Evolutionary conservation across 1,139 yeast genomes (phyloP), one percentile per base, ranked within the genome.

Genomic region (Lodderomyces pseudojiufengensis): DNA sequence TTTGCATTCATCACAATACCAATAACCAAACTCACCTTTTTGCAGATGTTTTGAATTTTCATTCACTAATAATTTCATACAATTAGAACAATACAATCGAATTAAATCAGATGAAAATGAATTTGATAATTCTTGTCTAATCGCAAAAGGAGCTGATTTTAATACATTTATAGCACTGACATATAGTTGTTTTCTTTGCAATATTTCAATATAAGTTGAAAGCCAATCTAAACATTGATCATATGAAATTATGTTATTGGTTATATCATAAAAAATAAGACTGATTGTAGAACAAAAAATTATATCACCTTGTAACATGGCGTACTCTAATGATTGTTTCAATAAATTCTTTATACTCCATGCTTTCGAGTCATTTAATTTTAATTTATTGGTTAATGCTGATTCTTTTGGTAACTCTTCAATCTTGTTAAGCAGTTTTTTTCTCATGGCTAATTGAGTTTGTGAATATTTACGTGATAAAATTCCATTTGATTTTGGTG

Each of bases 1-100:
- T 3, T 68, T 63, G 55, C 97, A 90, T 29, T 69, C 70, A 36
- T 80, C 87, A 61, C 97, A 90, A 54, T 80, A 85, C 95, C 96
- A 88, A 48, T 73, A 81, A 0, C 94, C 95, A 48, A 75, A 71
- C 11, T 61, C 48, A 8, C 32, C 48, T 46, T 47, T 57, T 12
- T 36, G 26, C 27, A 56, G 61, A 24, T 57, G 63, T 50, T 77
- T 80, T 11, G 80, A 66, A 9, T 57, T 55, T 45, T 84, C 94
- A 52, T 86, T 87, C 4, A 77, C 60, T 11, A 88, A 61, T 5
- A 86, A 66, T 35, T 74, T 68, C 27, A 70, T 66, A 56, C 97
- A 90, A 44, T 70, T 64, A 30, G 77, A 78, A 54, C 97, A 90
- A 46, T 74, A 78, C 16, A 80, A 68, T 29, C 50, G 41, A 2